Conservation (phyloP, 495 filamentous ascomycete species). For the Lophiotrema nucula region DNA sequence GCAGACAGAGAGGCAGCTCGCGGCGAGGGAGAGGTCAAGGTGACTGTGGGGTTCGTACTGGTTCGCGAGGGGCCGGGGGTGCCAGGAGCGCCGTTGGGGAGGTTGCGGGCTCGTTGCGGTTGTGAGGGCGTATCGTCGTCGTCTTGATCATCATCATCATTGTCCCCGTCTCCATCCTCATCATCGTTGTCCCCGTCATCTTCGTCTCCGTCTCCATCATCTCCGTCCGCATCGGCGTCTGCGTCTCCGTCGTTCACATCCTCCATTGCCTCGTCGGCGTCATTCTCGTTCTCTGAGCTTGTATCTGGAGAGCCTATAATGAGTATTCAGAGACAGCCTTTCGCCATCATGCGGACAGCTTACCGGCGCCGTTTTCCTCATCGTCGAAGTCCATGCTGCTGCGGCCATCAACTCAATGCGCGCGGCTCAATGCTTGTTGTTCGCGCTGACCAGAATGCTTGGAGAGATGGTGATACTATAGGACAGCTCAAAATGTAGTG, state of each 20-base stretch:
- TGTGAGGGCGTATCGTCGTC: constrained; percentile 47
- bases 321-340: background rate
- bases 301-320: constrained; percentile 28
- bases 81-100: constrained; percentile 42
- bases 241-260: constrained; percentile 49
- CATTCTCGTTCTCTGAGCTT: constrained; percentile 46
- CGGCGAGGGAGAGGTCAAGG: constrained; percentile 44
- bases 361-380: constrained; percentile 41
- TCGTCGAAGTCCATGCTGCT: constrained; percentile 39
- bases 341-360: background rate
- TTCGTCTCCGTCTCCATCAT: constrained; percentile 60
- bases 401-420: constrained; percentile 1
- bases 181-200: constrained; percentile 58
- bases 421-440: too few species aligned
- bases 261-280: constrained; percentile 53
- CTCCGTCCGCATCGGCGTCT: constrained; percentile 64
- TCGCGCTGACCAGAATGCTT: too few species aligned
- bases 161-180: constrained; percentile 50
- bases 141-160: constrained; percentile 61
- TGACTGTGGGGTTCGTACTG: constrained; percentile 30
- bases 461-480: too few species aligned
- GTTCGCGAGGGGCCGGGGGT: constrained; percentile 32
- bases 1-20: constrained; percentile 49
- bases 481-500: too few species aligned
- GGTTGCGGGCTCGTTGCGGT: constrained; percentile 44